phyloP scores from a whole-genome alignment of 2,329 filamentous ascomycete species.

The Diaporthe citrichinensis region DNA sequence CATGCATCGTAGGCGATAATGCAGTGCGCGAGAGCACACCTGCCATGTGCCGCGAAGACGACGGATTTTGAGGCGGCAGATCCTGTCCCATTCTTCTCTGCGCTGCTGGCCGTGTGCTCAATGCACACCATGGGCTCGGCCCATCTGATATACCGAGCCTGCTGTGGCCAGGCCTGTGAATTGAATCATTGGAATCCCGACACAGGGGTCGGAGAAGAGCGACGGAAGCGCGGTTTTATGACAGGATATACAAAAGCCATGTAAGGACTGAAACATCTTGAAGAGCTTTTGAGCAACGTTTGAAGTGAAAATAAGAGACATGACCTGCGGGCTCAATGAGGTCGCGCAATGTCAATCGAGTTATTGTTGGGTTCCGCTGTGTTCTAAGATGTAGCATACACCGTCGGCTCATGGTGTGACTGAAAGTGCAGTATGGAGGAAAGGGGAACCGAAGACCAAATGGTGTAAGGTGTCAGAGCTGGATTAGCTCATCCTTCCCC shows the following conservation, averaged over 20 bases:
- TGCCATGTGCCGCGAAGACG: slow-evolving; percentile 60
- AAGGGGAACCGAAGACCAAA: background rate
- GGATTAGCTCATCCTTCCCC: slow-evolving; percentile 31
- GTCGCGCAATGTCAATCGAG: background rate
- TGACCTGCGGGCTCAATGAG: background rate
- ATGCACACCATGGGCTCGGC: slow-evolving; percentile 83
- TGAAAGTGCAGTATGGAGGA: background rate
- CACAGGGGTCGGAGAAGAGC: slow-evolving; percentile 53
- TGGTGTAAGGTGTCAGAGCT: background rate
- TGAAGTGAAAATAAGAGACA: too few relatives aligned
- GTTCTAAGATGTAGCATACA: background rate
- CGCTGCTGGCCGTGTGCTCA: slow-evolving; percentile 66
- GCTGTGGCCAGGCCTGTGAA: slow-evolving; percentile 77
- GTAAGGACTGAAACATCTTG: background rate
- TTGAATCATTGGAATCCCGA: slow-evolving; percentile 82
- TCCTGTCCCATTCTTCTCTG: slow-evolving; percentile 71
- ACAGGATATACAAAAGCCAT: background rate
- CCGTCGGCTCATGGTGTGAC: background rate
- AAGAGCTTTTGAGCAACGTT: background rate
- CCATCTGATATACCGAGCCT: slow-evolving; percentile 78
- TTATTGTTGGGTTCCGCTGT: background rate
- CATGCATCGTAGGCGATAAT: slow-evolving; percentile 72
- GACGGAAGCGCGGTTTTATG: background rate
- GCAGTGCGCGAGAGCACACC: slow-evolving; percentile 61
- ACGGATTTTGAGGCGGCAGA: slow-evolving; percentile 83